Conservation (phyloP, 2,329 filamentous ascomycete species). For the Balansia obtecta region DNA sequence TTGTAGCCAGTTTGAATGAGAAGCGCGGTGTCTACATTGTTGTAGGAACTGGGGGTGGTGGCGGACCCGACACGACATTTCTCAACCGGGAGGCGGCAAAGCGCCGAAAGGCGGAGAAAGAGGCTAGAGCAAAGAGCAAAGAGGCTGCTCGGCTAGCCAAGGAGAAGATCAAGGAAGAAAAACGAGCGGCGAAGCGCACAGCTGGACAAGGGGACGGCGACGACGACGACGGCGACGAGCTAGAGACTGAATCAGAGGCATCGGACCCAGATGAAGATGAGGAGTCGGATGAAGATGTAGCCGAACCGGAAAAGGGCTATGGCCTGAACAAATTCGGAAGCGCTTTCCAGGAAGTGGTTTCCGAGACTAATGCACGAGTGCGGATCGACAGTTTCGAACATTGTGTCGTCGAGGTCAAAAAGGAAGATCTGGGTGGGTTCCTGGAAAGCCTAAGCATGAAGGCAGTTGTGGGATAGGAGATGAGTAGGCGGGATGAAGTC, state of each 20-base stretch:
- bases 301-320: slow-evolving; percentile 47
- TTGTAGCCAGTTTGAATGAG: slow-evolving; percentile 84
- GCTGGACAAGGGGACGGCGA: slow-evolving; percentile 30
- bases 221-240: slow-evolving; percentile 37
- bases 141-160: slow-evolving; percentile 46
- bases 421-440: slow-evolving; percentile 85
- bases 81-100: slow-evolving; percentile 54
- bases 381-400: slow-evolving; percentile 95
- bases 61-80: slow-evolving; percentile 59
- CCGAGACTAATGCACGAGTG: slow-evolving; percentile 80
- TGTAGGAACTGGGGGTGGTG: slow-evolving; percentile 82
- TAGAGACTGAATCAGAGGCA: slow-evolving; percentile 30
- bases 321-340: slow-evolving; percentile 84
- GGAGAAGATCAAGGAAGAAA: slow-evolving; percentile 48
- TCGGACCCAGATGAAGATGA: slow-evolving; percentile 34
- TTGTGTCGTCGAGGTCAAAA: slow-evolving; percentile 93
- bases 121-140: slow-evolving; percentile 48
- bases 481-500: background rate
- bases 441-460: slow-evolving; percentile 87
- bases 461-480: slow-evolving; percentile 53
- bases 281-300: slow-evolving; percentile 38
- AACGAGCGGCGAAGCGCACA: slow-evolving; percentile 42
- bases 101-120: slow-evolving; percentile 49
- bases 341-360: slow-evolving; percentile 89
- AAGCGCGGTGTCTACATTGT: slow-evolving; percentile 79